Conservation (phyloP, 768 basidiomycete genomes). For the Tricholoma sp. region DNA sequence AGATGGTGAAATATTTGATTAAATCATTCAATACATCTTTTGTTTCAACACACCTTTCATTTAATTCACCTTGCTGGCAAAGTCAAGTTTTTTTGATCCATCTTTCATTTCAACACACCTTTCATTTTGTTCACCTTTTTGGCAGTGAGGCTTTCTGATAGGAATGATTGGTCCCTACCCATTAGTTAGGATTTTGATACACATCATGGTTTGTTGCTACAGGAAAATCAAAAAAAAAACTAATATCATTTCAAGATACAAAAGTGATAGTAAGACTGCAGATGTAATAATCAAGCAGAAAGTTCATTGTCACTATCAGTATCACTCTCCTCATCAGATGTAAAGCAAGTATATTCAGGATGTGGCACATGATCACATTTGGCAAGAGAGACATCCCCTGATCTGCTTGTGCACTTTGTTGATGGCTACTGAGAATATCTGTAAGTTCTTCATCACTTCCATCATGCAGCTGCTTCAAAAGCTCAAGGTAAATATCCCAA, state of each 20-base stretch:
- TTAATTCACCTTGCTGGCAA: no score
- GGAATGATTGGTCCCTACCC: background rate
- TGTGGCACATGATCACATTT: background rate
- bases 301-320: background rate
- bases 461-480: background rate
- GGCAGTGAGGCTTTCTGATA: background rate
- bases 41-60: no score
- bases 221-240: background rate
- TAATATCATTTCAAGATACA: background rate
- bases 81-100: background rate
- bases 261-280: background rate
- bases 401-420: no score
- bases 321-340: background rate
- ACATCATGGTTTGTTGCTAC: background rate
- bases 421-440: background rate
- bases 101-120: no score
- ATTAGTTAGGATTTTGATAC: background rate
- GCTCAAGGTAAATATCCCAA: no score
- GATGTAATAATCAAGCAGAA: background rate
- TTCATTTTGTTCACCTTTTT: background rate
- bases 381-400: no score
- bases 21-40: background rate
- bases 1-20: background rate
- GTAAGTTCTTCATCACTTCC: background rate
- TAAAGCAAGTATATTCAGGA: background rate